Evolutionary conservation across 352 stramenopile species (phyloP), one percentile per base, ranked within the genome.

Genomic region (Pythium folliculosum): DNA sequence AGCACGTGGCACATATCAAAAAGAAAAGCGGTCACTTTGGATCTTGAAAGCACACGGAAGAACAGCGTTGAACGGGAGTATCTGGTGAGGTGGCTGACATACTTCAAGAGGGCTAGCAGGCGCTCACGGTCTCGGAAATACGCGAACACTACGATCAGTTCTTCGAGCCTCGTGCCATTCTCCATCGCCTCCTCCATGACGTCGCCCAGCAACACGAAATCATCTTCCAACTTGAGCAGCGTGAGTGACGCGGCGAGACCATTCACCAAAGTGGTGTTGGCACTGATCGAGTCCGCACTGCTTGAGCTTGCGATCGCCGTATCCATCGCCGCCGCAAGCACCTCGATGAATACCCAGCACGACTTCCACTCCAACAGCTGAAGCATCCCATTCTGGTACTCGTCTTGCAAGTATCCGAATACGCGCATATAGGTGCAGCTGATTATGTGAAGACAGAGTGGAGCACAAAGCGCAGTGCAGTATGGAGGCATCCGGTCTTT

Each of bases 1-100:
- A 88, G 61, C 22, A 90, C 72, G 14, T 81, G 73, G 44, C 79
- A 88, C 71, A 91, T 86, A n/a, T 83, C 77, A 22, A 88, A 89
- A 22, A 91, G 70, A 44, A 90, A 88, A 5, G 22, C 65, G 9
- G 81, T 81, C 22, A 80, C 73, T 32, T 77, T 69, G 50, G 76
- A 89, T 63, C 77, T 76, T 3, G 76, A 75, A 7, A 91, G 69
- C 14, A 90, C 78, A 19, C 75, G 76, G 27, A 90, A 90, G 12
- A 90, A 72, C 16, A 85, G 53, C 17, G 75, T 70, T 12, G 72
- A 71, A 5, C 43, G 64, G 10, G 68, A 25, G 37, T 53, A 65
- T 9, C 56, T 57, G 5, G 68, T 70, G 27, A 89, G 65, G 32
- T 69, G 76, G 7, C 52, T 59, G 43, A 78, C 79, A 32, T 87